phyloP scores from a whole-genome alignment of 2,329 filamentous ascomycete genomes.

The Emergomyces pasteurianus region DNA sequence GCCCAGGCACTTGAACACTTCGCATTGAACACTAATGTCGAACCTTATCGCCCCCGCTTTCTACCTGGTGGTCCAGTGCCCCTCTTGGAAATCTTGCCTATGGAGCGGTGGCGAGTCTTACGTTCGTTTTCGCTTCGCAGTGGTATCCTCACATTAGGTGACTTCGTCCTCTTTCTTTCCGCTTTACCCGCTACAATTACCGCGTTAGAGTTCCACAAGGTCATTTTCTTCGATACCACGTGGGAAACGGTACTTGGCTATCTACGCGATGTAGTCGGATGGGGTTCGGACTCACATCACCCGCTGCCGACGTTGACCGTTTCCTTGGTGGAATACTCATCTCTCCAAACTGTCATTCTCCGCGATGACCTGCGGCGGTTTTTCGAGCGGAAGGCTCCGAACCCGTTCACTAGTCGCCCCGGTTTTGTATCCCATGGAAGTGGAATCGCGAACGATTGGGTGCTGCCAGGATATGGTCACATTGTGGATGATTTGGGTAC shows the following conservation, averaged over 20 bases:
- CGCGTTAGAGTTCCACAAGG: not conserved
- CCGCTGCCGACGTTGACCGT: not conserved
- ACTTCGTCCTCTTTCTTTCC: not conserved
- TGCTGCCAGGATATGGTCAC: not conserved
- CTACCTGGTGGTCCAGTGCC: not conserved
- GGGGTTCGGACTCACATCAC: not conserved
- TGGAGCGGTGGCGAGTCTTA: not conserved
- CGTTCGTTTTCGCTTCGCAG: not conserved
- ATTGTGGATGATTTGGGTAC: not conserved
- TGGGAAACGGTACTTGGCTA: not conserved
- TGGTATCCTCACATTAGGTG: not conserved
- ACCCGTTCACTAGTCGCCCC: not conserved
- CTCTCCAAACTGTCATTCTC: not conserved
- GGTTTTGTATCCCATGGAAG: no score
- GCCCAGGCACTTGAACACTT: not conserved
- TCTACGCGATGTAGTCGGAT: not conserved
- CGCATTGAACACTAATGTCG: not conserved
- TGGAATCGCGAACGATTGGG: not conserved
- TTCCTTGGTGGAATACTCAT: not conserved
- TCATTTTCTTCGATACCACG: not conserved
- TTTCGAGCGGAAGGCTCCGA: not conserved
- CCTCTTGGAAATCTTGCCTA: not conserved
- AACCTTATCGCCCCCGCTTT: not conserved
- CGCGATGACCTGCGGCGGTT: not conserved
- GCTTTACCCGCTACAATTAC: not conserved